Evolutionary conservation across 2,329 filamentous ascomycete genomes (phyloP).

Genomic region (Cryphonectria radicalis): DNA sequence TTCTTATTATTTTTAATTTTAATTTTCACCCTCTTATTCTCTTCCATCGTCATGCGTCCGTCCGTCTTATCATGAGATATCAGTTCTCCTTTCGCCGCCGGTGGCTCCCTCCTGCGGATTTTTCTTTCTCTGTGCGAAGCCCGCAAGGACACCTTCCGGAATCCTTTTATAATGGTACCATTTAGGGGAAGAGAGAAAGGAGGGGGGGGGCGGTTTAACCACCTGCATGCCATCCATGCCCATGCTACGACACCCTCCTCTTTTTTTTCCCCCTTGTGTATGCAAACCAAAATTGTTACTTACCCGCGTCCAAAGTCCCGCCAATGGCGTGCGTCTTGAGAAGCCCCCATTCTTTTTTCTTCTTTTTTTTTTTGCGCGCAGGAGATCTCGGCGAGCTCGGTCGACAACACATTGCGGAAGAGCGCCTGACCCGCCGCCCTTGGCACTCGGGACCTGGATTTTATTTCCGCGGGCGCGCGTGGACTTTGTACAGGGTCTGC

Average conservation of each 20-base stretch:
- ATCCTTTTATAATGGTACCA: neutral
- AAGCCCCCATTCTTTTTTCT: neutral
- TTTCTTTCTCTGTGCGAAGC: neutral
- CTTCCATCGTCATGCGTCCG: neutral
- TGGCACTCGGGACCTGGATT: neutral
- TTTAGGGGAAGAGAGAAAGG: neutral
- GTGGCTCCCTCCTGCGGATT: neutral
- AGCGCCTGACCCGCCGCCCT: slow-evolving; percentile 5
- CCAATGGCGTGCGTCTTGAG: slow-evolving; percentile 8
- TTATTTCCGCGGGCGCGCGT: neutral
- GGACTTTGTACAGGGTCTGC: neutral
- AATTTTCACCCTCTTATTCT: neutral
- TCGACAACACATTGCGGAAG: slow-evolving; percentile 1
- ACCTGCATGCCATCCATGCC: slow-evolving; percentile 4
- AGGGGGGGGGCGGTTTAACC: neutral
- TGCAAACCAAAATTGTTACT: neutral
- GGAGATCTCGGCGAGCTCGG: slow-evolving; percentile 9
- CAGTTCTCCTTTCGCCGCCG: neutral
- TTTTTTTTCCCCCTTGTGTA: neutral
- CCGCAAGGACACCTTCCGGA: slow-evolving; percentile 11
- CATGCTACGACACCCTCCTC: neutral
- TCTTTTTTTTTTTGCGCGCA: neutral
- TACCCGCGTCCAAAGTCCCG: slow-evolving; percentile 4
- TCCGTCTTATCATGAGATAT: neutral
- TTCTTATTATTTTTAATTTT: neutral